Percentiles rank a stretch among this genome's conserved stretches.
These are phyloP conservation scores for Ascochyta lentis DNA, from an alignment of 2,329 filamentous ascomycete species.

Conservation along the genomic window DNA sequence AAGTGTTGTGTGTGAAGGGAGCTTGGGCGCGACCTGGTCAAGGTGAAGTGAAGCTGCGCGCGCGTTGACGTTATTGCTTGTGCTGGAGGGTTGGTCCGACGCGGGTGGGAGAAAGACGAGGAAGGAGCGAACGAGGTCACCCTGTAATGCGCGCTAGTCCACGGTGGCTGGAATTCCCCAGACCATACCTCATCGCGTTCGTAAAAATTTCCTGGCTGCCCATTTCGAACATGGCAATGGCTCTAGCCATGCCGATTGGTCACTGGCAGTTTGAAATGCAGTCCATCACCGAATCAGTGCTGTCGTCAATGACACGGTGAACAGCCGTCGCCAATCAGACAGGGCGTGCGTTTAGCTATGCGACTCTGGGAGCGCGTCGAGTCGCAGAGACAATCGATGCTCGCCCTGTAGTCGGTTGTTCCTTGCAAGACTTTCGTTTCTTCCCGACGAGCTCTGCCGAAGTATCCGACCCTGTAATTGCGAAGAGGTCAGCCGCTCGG, in stretches of 20 bases:
- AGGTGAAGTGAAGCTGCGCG: constrained; percentile 10
- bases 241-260: constrained; percentile 10
- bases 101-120: constrained; percentile 11
- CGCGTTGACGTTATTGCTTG: constrained; percentile 16
- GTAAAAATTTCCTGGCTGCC: constrained; percentile 3
- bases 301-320: constrained; percentile 6
- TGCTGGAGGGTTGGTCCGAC: constrained; percentile 11
- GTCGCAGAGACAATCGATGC: background rate
- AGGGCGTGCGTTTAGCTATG: background rate
- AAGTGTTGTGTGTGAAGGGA: constrained; percentile 9
- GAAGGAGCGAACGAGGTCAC: constrained; percentile 20
- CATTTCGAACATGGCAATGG: constrained; percentile 2
- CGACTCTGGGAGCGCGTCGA: background rate
- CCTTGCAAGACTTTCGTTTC: constrained; percentile 1
- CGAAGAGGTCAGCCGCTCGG: background rate
- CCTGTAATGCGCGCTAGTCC: constrained; percentile 9
- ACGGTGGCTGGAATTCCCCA: constrained; percentile 1
- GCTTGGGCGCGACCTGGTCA: constrained; percentile 6
- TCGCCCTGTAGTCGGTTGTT: constrained; percentile 5
- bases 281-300: constrained; percentile 3
- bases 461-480: background rate
- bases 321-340: constrained; percentile 9
- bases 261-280: background rate
- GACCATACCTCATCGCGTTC: constrained; percentile 14
- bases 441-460: background rate